These are phyloP conservation scores for Tylopilus vinaceipallidus DNA, from an alignment of 768 basidiomycete species.

Conservation along the genomic window DNA sequence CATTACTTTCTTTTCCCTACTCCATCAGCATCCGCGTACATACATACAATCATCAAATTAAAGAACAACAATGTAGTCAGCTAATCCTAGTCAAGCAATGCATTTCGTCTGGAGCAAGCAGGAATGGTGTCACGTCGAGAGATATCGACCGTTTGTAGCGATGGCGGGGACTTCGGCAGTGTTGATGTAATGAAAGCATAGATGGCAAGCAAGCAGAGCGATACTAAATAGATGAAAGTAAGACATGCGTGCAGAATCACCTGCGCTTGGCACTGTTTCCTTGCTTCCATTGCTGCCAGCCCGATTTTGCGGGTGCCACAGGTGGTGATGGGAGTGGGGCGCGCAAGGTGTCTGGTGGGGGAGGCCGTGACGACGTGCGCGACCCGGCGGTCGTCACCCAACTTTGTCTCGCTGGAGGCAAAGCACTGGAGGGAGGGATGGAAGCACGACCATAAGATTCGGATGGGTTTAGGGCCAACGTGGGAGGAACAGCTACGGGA, in stretches of 20 bases:
- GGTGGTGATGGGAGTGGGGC: conserved; percentile 23
- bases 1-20: conserved; percentile 22
- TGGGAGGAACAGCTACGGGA: conserved; percentile 5
- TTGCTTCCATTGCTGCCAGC: conserved; percentile 55
- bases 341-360: conserved; percentile 8
- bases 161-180: conserved; percentile 9
- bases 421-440: conserved; percentile 3
- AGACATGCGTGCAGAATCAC: conserved; percentile 7
- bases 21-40: conserved; percentile 35
- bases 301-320: conserved; percentile 31
- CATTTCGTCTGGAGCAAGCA: conserved; percentile 25
- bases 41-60: conserved; percentile 42
- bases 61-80: conserved; percentile 52
- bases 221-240: not conserved
- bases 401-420: conserved; percentile 2
- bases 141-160: conserved; percentile 8
- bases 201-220: conserved; percentile 1
- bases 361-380: conserved; percentile 12
- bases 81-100: conserved; percentile 35
- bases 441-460: conserved; percentile 16
- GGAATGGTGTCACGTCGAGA: conserved; percentile 17
- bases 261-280: conserved; percentile 18
- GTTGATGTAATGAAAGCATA: not conserved
- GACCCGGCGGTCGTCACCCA: conserved; percentile 4
- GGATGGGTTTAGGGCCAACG: not conserved